Evolutionary conservation across 1,284 basidiomycete species (phyloP).

Genomic region (Moesziomyces globuligerus): DNA sequence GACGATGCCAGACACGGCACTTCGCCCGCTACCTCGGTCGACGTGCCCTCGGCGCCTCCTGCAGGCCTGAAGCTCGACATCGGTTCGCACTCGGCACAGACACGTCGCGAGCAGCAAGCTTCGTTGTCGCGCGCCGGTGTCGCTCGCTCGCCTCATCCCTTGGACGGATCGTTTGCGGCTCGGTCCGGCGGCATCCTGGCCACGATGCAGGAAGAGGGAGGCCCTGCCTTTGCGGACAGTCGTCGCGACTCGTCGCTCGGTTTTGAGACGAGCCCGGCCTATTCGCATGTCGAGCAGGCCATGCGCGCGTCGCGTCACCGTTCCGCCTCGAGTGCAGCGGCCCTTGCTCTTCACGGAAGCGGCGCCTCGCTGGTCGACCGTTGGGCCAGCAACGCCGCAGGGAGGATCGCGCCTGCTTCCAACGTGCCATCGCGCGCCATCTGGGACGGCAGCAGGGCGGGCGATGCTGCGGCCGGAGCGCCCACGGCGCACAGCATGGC

Average conservation of each 20-base stretch:
- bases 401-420: conserved; percentile 20
- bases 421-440: conserved; percentile 20
- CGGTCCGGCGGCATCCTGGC: conserved; percentile 29
- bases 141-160: conserved; percentile 35
- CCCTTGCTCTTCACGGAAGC: conserved; percentile 42
- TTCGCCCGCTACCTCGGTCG: conserved; percentile 36
- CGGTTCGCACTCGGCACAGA: conserved; percentile 8
- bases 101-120: conserved; percentile 30
- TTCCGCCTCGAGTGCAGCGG: conserved; percentile 55
- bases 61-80: conserved; percentile 34
- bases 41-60: conserved; percentile 17
- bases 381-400: conserved; percentile 32
- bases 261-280: conserved; percentile 12
- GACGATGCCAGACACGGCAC: conserved; percentile 38
- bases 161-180: conserved; percentile 25
- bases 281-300: conserved; percentile 23
- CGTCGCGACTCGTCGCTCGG: conserved; percentile 31
- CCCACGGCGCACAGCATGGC: neutral
- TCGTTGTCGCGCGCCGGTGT: conserved; percentile 32
- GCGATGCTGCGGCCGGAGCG: conserved; percentile 3
- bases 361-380: conserved; percentile 22
- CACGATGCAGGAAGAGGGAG: conserved; percentile 46
- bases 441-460: conserved; percentile 24
- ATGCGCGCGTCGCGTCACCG: conserved; percentile 44
- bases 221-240: conserved; percentile 4